These are phyloP conservation scores for Huiozyma naganishii DNA, from an alignment of 805 yeast genomes.

Conservation along the genomic window DNA sequence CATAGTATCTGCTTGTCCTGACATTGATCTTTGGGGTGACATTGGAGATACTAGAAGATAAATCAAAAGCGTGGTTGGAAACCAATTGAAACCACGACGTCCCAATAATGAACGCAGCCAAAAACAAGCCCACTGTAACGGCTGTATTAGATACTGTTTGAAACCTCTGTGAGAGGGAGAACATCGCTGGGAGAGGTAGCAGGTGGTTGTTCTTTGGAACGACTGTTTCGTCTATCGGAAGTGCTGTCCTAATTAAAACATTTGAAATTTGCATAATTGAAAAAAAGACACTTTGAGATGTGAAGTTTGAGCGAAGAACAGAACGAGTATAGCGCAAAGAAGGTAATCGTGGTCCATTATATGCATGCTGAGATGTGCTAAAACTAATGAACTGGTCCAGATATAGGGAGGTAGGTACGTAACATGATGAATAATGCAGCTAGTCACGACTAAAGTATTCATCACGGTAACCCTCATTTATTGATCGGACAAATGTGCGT, in stretches of 20 bases:
- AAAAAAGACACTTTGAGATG: background rate
- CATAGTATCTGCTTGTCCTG: slow-evolving; percentile 52
- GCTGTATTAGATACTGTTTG: slow-evolving; percentile 47
- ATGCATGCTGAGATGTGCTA: no score
- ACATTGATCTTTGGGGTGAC: slow-evolving; percentile 33
- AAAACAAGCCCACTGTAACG: slow-evolving; percentile 38
- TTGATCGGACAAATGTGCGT: no score
- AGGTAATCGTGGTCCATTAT: no score
- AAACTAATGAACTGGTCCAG: no score
- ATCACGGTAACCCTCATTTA: no score
- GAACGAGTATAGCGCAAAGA: no score
- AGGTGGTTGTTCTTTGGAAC: no score
- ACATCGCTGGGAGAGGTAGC: slow-evolving; percentile 22
- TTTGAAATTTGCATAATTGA: background rate
- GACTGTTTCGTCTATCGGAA: background rate
- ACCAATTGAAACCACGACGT: slow-evolving; percentile 42
- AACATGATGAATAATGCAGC: no score
- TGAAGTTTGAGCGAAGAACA: no score
- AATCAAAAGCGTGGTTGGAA: slow-evolving; percentile 33
- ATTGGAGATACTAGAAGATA: slow-evolving; percentile 30
- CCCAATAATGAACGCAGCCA: slow-evolving; percentile 38
- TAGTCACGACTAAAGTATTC: no score
- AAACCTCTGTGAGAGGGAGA: slow-evolving; percentile 33
- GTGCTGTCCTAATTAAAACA: background rate
- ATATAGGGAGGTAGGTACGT: no score